These are phyloP conservation scores for Fusarium sp. DNA, from an alignment of 2,329 filamentous ascomycete genomes.

Conservation along the genomic window DNA sequence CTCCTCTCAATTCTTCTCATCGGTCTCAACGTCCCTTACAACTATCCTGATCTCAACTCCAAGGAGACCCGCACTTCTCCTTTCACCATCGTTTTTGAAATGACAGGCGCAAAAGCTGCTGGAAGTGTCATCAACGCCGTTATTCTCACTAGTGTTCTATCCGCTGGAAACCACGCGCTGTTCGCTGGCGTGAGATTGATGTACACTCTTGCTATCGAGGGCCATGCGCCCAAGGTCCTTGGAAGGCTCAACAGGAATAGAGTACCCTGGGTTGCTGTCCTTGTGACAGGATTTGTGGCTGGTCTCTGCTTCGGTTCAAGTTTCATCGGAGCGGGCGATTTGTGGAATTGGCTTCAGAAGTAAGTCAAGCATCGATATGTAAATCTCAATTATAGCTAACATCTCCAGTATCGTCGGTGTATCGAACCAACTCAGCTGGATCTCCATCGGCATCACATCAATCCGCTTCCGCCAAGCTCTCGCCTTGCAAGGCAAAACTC, in stretches of 20 bases:
- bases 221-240: slow-evolving; percentile 66
- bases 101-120: slow-evolving; percentile 62
- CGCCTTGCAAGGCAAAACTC: slow-evolving; percentile 66
- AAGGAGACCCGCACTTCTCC: slow-evolving; percentile 50
- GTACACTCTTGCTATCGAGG: slow-evolving; percentile 52
- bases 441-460: slow-evolving; percentile 70
- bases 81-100: slow-evolving; percentile 68
- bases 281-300: slow-evolving; percentile 65
- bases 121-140: slow-evolving; percentile 68
- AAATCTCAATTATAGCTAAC: slow-evolving; percentile 10
- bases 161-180: slow-evolving; percentile 51
- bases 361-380: slow-evolving; percentile 41
- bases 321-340: slow-evolving; percentile 71
- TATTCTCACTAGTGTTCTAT: slow-evolving; percentile 54
- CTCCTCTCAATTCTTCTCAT: slow-evolving; percentile 55
- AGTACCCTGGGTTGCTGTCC: slow-evolving; percentile 53
- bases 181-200: slow-evolving; percentile 49
- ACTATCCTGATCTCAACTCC: slow-evolving; percentile 48
- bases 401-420: slow-evolving; percentile 67
- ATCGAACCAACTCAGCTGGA: slow-evolving; percentile 74
- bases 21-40: slow-evolving; percentile 69
- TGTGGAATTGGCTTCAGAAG: slow-evolving; percentile 76
- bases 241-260: slow-evolving; percentile 49
- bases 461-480: slow-evolving; percentile 71
- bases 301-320: slow-evolving; percentile 72